These are phyloP conservation scores for Chytridiales sp. DNA, from an alignment of 371 early-diverging fungal species.

Conservation along the genomic window DNA sequence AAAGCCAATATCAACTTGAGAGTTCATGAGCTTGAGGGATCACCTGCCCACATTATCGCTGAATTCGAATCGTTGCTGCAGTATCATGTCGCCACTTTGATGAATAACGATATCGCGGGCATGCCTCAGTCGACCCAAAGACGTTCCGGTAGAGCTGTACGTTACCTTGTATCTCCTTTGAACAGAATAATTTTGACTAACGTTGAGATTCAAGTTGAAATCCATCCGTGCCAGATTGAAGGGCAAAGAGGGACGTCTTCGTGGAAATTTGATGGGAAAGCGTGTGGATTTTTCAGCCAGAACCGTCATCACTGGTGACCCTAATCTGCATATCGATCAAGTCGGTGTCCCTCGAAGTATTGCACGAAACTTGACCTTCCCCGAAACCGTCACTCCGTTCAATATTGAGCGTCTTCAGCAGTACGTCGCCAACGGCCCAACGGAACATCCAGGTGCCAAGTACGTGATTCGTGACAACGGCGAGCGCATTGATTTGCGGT, in stretches of 20 bases:
- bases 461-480: conserved; percentile 98
- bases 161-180: conserved; percentile 25
- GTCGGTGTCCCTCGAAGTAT: conserved; percentile 99
- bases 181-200: not conserved
- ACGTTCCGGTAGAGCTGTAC: conserved; percentile 91
- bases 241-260: conserved; percentile 99
- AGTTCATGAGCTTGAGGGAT: conserved; percentile 93
- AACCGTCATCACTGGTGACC: conserved; percentile 99
- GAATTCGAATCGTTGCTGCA: conserved; percentile 96
- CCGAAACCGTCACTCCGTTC: conserved; percentile 98
- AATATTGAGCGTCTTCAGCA: conserved; percentile 91
- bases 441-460: conserved; percentile 98
- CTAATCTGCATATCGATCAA: conserved; percentile 96
- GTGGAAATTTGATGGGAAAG: conserved; percentile 99
- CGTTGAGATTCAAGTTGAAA: conserved; percentile 64
- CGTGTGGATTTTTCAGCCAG: conserved; percentile 99
- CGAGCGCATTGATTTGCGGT: conserved; percentile 94
- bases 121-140: conserved; percentile 96
- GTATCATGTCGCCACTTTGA: conserved; percentile 98
- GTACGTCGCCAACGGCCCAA: conserved; percentile 95
- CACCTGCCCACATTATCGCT: conserved; percentile 91
- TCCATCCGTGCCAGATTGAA: conserved; percentile 97
- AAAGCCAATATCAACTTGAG: conserved; percentile 94
- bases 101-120: conserved; percentile 99
- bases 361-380: conserved; percentile 98